Base-by-base conservation (phyloP, 345 rosid species). In the Hevea brasiliensis region DNA sequence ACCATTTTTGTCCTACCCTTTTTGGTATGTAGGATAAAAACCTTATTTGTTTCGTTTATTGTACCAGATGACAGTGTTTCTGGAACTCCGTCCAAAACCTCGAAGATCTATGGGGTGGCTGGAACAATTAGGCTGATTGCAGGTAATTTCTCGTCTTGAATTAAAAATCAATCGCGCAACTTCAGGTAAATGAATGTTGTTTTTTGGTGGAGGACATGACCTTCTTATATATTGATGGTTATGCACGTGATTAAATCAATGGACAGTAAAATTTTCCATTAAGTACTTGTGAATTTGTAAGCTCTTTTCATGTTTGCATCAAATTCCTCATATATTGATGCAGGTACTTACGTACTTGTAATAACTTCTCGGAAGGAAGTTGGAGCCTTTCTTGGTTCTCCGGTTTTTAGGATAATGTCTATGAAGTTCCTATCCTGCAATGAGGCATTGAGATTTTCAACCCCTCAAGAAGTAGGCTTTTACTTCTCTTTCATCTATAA, bases 91-190 rank as follows among this genome's bases (percentile, higher is more conserved):
- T 74, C 73, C 21, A 89, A 63, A 82, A 81, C 84, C 40, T 86
- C 90, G 42, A 84, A 75, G 55, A 85, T 94, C 57, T 89, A 85
- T 51, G 99, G 99, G 1, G 94, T 94, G 11, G 98, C 83, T 45
- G 99, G 97, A 75, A 88, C 92, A 55, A 94, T 94, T 80, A 82
- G 92, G 77, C 84, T 94, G 74, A 79, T 92, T 48, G 94, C 97
- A 79, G 99, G 99, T 94, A 79, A 42, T 8, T 50, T 3, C 15
- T 69, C 24, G 29, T 47, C 32, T 67, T 41, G n/a, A 42, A 27
- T 64, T 64, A 1, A 20, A 11, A 18, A 62, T 40, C 26, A 35
- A 17, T 35, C 6, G 9, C 13, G 14, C 41, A 27, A 27, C 14
- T 0, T 13, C 23, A 61, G 21, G 18, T 17, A 42, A 32, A 61